Conservation (phyloP, 305 asterid species). For the Solanum hybrid region DNA sequence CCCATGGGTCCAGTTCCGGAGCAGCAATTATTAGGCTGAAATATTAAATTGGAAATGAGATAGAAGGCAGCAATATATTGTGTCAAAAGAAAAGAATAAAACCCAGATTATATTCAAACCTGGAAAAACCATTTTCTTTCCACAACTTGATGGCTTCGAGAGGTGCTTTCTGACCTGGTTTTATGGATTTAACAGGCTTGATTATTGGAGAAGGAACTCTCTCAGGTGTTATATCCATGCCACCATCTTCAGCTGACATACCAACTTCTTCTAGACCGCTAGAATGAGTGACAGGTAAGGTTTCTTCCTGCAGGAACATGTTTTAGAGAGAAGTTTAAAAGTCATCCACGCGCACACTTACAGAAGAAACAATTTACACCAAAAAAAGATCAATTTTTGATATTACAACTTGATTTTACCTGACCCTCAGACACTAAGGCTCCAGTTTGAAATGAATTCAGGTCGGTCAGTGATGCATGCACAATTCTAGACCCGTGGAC, state of each 20-base stretch:
- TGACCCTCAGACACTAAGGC: constrained; percentile 26
- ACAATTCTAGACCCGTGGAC: constrained; percentile 41
- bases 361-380: constrained; percentile 6
- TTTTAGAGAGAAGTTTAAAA: not conserved
- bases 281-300: constrained; percentile 16
- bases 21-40: constrained; percentile 78
- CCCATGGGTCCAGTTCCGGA: constrained; percentile 70
- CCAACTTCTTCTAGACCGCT: constrained; percentile 26
- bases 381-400: constrained; percentile 29
- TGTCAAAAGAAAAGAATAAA: not conserved
- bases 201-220: constrained; percentile 24
- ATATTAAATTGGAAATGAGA: constrained; percentile 4
- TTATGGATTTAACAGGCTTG: constrained; percentile 31
- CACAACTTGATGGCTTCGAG: constrained; percentile 45
- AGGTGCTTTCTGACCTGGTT: constrained; percentile 73
- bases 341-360: not conserved
- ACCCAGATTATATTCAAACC: constrained; percentile 30
- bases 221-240: constrained; percentile 26
- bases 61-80: not conserved
- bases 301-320: constrained; percentile 37
- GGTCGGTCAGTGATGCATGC: constrained; percentile 49
- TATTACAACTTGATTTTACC: constrained; percentile 28
- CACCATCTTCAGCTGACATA: constrained; percentile 13
- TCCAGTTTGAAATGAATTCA: constrained; percentile 28
- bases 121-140: constrained; percentile 89